A percentile compares a stretch with the other conserved stretches of the same genome.
Evolutionary conservation across 2,329 filamentous ascomycete species (phyloP).

Genomic region (Botrytis byssoidea): DNA sequence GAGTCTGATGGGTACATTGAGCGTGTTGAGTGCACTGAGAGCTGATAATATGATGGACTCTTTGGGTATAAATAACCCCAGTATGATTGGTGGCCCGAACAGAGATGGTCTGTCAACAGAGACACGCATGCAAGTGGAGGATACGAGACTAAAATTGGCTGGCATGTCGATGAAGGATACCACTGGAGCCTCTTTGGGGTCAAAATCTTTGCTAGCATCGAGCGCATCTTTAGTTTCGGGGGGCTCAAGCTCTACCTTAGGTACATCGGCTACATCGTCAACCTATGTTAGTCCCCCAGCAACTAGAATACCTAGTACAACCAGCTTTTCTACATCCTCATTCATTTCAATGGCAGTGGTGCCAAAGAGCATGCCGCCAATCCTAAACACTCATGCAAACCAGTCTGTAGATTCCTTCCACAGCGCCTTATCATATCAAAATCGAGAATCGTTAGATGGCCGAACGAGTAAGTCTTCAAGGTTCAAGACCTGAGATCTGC

Average conservation of each 20-base stretch:
- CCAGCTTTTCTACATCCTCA: not conserved
- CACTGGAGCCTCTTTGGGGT: not conserved
- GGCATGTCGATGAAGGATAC: constrained; percentile 10
- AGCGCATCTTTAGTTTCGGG: not conserved
- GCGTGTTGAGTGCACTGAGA: constrained; percentile 24
- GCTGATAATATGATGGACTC: constrained; percentile 27
- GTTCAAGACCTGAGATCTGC: not conserved
- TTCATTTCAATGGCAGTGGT: constrained; percentile 11
- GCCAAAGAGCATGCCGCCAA: not conserved
- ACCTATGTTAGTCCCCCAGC: not conserved
- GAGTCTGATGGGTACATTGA: constrained; percentile 26
- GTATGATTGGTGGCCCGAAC: constrained; percentile 21
- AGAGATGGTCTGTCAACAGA: constrained; percentile 8
- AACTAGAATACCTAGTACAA: not conserved
- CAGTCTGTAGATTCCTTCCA: constrained; percentile 24
- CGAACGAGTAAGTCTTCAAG: not conserved
- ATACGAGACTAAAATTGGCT: constrained; percentile 20
- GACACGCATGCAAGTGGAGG: constrained; percentile 23
- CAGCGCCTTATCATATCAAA: constrained; percentile 17
- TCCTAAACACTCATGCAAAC: constrained; percentile 16
- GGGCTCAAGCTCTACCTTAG: not conserved
- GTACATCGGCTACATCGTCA: not conserved
- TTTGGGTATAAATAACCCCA: constrained; percentile 22
- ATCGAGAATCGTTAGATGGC: not conserved
- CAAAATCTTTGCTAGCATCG: not conserved